Evolutionary conservation across 2,329 filamentous ascomycete species (phyloP).

Genomic region (Aspergillus candidus): DNA sequence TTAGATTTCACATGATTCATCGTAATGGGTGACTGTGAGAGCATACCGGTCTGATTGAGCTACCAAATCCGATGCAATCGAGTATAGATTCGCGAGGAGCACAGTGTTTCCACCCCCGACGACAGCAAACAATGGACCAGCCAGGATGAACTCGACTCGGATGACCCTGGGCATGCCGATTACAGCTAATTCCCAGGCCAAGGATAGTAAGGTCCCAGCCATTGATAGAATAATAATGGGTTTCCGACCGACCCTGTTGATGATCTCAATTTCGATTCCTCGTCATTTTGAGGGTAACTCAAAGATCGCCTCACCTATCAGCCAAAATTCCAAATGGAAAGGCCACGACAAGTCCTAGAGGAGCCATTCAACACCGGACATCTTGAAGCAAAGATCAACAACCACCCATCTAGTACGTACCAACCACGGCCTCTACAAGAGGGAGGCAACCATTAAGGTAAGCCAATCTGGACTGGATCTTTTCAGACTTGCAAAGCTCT

Average conservation of each 20-base stretch:
- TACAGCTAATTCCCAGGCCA: not conserved
- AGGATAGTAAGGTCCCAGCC: not conserved
- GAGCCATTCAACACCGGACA: not conserved
- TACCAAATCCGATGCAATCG: slow-evolving; percentile 6
- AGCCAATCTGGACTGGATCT: slow-evolving; percentile 7
- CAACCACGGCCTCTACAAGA: slow-evolving; percentile 5
- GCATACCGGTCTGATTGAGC: slow-evolving; percentile 4
- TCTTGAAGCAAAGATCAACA: not conserved
- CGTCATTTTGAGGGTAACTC: not conserved
- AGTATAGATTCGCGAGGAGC: slow-evolving; percentile 6
- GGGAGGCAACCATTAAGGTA: slow-evolving; percentile 5
- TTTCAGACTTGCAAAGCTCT: slow-evolving; percentile 1
- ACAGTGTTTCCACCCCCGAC: slow-evolving; percentile 7
- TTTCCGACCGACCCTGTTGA: not conserved
- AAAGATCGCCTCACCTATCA: slow-evolving; percentile 2
- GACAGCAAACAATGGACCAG: not conserved
- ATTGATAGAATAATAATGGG: not conserved
- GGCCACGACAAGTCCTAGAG: slow-evolving; percentile 3
- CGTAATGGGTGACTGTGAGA: not conserved
- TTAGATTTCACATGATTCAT: not conserved
- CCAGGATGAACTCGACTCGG: not conserved
- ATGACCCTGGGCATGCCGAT: not conserved
- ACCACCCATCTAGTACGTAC: not conserved
- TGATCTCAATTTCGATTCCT: slow-evolving; percentile 1
- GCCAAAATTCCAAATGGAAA: slow-evolving; percentile 8